Conservation (phyloP, 2,329 filamentous ascomycete genomes). For the Monilinia polystroma region DNA sequence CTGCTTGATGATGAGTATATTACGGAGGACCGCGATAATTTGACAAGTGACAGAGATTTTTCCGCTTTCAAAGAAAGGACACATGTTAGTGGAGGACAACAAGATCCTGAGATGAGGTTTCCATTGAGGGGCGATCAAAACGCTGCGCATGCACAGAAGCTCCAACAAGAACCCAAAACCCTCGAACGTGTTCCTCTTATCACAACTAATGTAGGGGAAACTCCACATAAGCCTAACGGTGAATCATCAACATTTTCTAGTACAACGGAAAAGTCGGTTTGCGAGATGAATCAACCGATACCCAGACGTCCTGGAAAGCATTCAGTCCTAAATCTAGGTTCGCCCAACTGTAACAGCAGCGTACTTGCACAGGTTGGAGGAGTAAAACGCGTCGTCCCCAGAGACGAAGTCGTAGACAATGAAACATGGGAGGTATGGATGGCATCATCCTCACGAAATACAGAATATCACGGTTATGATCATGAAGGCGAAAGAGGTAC, state of each 20-base stretch:
- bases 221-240: background rate
- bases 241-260: background rate
- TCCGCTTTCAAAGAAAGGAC: background rate
- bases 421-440: conserved; percentile 39
- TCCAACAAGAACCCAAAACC: background rate
- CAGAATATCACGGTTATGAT: background rate
- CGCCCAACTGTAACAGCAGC: conserved; percentile 31
- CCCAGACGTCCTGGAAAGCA: conserved; percentile 18
- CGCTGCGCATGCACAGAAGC: too few relatives aligned
- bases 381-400: conserved; percentile 25
- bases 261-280: background rate
- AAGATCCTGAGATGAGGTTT: background rate
- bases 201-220: background rate
- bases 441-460: conserved; percentile 6
- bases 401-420: conserved; percentile 35
- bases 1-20: conserved; percentile 33
- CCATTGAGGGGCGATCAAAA: background rate
- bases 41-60: conserved; percentile 2
- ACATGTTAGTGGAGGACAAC: background rate
- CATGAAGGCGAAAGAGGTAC: background rate
- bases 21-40: background rate
- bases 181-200: background rate
- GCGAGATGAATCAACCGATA: conserved; percentile 14
- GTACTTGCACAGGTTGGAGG: conserved; percentile 34
- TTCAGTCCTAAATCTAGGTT: conserved; percentile 29